phyloP scores from a whole-genome alignment of 805 yeast species.

The Metschnikowia kunwiensis region DNA sequence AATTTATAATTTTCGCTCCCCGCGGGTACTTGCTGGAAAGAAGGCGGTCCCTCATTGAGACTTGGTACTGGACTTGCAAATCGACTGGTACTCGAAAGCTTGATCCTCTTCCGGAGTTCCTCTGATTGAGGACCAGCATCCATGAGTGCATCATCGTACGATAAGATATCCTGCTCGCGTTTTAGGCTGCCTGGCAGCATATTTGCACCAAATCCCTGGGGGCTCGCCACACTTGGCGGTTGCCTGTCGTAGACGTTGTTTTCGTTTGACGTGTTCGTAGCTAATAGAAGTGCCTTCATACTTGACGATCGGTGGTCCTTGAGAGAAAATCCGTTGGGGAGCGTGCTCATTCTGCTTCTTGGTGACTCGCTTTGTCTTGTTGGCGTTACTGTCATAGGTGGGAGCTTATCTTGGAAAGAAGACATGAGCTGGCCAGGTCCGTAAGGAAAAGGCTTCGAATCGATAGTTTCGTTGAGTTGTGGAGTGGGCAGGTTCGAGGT shows the following conservation, averaged over 20 bases:
- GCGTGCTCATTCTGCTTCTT: not conserved
- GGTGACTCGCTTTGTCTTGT: constrained; percentile 3
- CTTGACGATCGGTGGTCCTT: constrained; percentile 7
- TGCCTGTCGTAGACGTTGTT: not conserved
- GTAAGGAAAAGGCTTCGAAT: not conserved
- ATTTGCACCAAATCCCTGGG: not conserved
- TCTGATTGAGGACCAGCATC: not conserved
- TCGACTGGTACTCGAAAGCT: not conserved
- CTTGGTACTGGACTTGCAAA: not conserved
- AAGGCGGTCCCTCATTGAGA: not conserved
- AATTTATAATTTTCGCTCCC: not conserved
- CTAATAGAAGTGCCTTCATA: constrained; percentile 16
- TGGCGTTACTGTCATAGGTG: constrained; percentile 11
- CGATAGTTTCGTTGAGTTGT: not conserved
- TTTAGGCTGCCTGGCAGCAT: constrained; percentile 2
- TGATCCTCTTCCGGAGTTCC: constrained; percentile 2
- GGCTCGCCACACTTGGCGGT: not conserved
- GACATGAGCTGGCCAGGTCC: constrained; percentile 1
- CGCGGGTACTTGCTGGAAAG: not conserved
- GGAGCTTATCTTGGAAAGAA: constrained; percentile 12
- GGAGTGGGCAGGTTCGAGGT: not conserved
- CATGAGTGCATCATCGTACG: not conserved
- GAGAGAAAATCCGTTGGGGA: constrained; percentile 1
- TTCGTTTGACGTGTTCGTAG: constrained; percentile 10
- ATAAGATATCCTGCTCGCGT: not conserved